Conservation (phyloP, 2,329 filamentous ascomycete genomes). For the Phoma sp. region DNA sequence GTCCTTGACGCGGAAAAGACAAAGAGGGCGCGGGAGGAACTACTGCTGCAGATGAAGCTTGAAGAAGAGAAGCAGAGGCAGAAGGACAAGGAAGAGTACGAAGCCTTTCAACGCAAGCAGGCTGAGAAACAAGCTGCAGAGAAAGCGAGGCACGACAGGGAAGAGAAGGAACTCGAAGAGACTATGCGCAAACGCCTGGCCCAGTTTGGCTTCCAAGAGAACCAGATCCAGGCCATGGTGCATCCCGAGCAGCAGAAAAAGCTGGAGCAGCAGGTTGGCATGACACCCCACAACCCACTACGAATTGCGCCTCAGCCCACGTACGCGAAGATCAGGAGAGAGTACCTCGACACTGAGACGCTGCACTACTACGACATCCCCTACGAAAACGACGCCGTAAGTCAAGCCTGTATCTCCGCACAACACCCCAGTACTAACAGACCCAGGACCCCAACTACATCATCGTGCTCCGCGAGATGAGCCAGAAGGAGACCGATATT, state of each 20-base stretch:
- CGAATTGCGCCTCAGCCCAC: slow-evolving; percentile 48
- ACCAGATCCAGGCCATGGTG: slow-evolving; percentile 57
- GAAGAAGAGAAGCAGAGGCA: slow-evolving; percentile 50
- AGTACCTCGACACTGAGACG: slow-evolving; percentile 55
- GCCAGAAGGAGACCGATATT: slow-evolving; percentile 55
- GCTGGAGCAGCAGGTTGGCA: slow-evolving; percentile 42
- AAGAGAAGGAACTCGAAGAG: slow-evolving; percentile 52
- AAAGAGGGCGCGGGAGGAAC: slow-evolving; percentile 45
- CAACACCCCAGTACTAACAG: slow-evolving; percentile 6
- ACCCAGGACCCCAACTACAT: slow-evolving; percentile 53
- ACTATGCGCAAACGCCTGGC: slow-evolving; percentile 54
- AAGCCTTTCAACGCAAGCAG: slow-evolving; percentile 50
- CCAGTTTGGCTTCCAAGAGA: slow-evolving; percentile 54
- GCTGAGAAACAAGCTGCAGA: slow-evolving; percentile 51
- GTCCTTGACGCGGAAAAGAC: slow-evolving; percentile 46
- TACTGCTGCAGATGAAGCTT: slow-evolving; percentile 49
- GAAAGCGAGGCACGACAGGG: slow-evolving; percentile 48
- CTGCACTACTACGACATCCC: slow-evolving; percentile 57
- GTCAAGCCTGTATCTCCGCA: slow-evolving; percentile 21
- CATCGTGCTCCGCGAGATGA: slow-evolving; percentile 58
- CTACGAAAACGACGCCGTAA: slow-evolving; percentile 56
- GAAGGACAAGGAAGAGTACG: slow-evolving; percentile 52
- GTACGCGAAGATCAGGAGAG: slow-evolving; percentile 56
- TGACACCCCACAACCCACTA: slow-evolving; percentile 41
- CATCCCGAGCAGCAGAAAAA: slow-evolving; percentile 53